phyloP scores from a whole-genome alignment of 2,329 filamentous ascomycete genomes.

The Aspergillus pseudoglaucus region DNA sequence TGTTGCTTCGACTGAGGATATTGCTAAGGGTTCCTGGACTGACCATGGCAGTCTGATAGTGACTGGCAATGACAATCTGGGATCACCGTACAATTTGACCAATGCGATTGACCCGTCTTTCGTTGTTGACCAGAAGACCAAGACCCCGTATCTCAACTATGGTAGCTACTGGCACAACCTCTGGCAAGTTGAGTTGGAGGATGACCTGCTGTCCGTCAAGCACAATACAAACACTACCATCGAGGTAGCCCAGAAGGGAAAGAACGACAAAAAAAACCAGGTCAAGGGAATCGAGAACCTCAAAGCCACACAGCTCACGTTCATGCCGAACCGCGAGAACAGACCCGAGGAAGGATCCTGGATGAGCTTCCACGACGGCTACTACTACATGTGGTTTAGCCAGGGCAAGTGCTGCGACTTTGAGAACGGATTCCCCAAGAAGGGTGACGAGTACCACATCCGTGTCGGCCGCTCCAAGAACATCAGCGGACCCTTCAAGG shows the following conservation, averaged over 20 bases:
- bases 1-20: conserved; percentile 18
- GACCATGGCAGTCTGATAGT: conserved; percentile 25
- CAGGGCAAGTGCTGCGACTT: conserved; percentile 26
- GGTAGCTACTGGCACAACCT: conserved; percentile 26
- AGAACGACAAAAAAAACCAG: background rate
- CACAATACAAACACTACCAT: conserved; percentile 1
- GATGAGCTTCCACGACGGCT: conserved; percentile 23
- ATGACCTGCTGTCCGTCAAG: conserved; percentile 21
- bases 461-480: conserved; percentile 24
- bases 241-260: background rate
- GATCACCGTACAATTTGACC: conserved; percentile 19
- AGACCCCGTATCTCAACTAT: conserved; percentile 21
- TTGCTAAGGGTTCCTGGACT: conserved; percentile 17
- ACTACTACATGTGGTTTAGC: conserved; percentile 32
- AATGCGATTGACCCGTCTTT: conserved; percentile 28
- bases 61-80: conserved; percentile 13
- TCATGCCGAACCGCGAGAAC: conserved; percentile 4
- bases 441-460: conserved; percentile 25
- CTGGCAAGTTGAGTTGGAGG: conserved; percentile 22
- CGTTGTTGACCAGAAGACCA: conserved; percentile 13
- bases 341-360: conserved; percentile 25
- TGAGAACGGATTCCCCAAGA: conserved; percentile 12
- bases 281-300: conserved; percentile 2
- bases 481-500: conserved; percentile 23
- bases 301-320: conserved; percentile 19